A percentile compares a stretch with the other conserved stretches of the same genome.
These are phyloP conservation scores for Pseudomassariella vexata DNA, from an alignment of 2,329 filamentous ascomycete genomes.

Conservation along the genomic window DNA sequence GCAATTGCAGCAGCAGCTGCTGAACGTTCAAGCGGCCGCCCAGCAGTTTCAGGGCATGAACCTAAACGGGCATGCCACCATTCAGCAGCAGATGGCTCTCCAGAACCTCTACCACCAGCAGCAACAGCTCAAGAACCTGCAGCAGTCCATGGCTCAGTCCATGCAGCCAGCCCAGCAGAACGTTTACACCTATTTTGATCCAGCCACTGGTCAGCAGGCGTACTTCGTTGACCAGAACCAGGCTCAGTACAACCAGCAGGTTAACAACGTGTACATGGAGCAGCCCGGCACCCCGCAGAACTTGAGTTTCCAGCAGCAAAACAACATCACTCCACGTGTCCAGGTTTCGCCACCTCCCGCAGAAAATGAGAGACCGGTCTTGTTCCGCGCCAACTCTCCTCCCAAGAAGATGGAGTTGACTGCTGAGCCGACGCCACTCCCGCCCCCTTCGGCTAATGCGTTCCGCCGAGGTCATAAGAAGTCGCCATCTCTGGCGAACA, in stretches of 20 bases:
- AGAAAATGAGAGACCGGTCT: slow-evolving; percentile 45
- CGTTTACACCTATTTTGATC: slow-evolving; percentile 79
- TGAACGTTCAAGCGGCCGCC: slow-evolving; percentile 74
- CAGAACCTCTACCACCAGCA: slow-evolving; percentile 49
- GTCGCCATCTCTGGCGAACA: slow-evolving; percentile 66
- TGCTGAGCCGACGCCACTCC: slow-evolving; percentile 63
- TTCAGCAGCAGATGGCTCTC: slow-evolving; percentile 38
- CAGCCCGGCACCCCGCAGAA: slow-evolving; percentile 29
- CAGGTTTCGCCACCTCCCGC: slow-evolving; percentile 76
- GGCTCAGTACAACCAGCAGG: slow-evolving; percentile 29
- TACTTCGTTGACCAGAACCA: slow-evolving; percentile 67
- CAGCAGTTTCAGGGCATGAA: slow-evolving; percentile 78
- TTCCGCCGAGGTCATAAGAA: slow-evolving; percentile 96
- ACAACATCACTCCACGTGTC: slow-evolving; percentile 61
- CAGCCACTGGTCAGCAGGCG: slow-evolving; percentile 73
- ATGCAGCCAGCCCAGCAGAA: slow-evolving; percentile 57
- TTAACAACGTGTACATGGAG: slow-evolving; percentile 33
- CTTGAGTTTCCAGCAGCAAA: slow-evolving; percentile 36
- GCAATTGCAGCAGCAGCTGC: slow-evolving; percentile 86
- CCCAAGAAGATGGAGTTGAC: slow-evolving; percentile 65
- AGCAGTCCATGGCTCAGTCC: slow-evolving; percentile 50
- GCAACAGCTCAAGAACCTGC: slow-evolving; percentile 62
- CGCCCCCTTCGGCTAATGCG: slow-evolving; percentile 81
- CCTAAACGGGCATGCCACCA: slow-evolving; percentile 48
- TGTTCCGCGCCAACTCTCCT: slow-evolving; percentile 59